Conservation (phyloP, 1,284 basidiomycete genomes). For the Malassezia arunalokei region DNA sequence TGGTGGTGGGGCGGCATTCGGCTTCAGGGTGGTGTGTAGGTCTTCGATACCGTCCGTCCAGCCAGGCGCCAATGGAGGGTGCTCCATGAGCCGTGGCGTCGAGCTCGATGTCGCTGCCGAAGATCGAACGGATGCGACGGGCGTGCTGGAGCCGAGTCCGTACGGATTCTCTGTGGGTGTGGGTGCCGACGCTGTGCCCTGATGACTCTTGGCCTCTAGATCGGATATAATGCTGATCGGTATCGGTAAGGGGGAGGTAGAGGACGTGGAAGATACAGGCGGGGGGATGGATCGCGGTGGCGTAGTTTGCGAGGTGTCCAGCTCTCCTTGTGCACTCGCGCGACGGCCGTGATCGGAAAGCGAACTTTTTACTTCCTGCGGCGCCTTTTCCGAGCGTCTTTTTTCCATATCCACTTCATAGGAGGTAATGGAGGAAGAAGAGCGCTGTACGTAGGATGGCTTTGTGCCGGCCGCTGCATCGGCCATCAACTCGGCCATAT, state of each 20-base stretch:
- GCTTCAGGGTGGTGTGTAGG: not conserved
- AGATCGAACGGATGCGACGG: not conserved
- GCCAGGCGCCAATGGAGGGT: not conserved
- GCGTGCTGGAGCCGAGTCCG: not conserved
- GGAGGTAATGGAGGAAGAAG: not conserved
- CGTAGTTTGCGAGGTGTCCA: not conserved
- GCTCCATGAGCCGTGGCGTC: not conserved
- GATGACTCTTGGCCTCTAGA: constrained; percentile 28
- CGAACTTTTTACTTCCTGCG: constrained; percentile 2
- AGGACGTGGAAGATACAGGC: constrained; percentile 14
- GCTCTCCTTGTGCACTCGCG: not conserved
- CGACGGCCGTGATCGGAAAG: constrained; percentile 5
- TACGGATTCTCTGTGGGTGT: not conserved
- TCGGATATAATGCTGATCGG: constrained; percentile 46
- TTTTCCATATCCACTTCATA: constrained; percentile 10
- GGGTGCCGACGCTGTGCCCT: not conserved
- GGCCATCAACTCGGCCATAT: constrained; percentile 37
- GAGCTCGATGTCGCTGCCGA: not conserved
- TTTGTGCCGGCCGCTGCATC: constrained; percentile 19
- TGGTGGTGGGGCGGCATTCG: not conserved
- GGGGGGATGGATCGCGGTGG: not conserved
- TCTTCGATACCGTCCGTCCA: not conserved
- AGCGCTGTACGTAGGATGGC: not conserved
- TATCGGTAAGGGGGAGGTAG: constrained; percentile 1
- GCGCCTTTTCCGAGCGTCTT: constrained; percentile 17